Conservation (phyloP, 441 rosid genomes). For the Pelargonium australe region DNA sequence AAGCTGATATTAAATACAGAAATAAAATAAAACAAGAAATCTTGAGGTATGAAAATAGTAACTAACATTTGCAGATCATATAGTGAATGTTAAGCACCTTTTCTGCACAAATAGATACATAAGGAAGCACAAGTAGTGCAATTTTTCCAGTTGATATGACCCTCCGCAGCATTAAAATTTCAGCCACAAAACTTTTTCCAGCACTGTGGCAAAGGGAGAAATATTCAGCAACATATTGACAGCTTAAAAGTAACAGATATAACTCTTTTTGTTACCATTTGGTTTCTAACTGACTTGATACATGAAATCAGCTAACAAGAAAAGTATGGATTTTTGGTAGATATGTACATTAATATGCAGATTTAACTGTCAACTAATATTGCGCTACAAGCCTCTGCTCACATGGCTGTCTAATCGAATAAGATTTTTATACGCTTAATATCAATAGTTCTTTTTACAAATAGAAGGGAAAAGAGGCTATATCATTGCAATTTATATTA, state of each 20-base stretch:
- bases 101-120: constrained; percentile 91
- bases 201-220: constrained; percentile 52
- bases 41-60: constrained; percentile 6
- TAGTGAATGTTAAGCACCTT: constrained; percentile 46
- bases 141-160: constrained; percentile 73
- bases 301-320: constrained; percentile 1
- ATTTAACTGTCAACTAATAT: neutral
- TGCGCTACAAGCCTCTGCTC: neutral
- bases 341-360: no score
- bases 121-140: constrained; percentile 93
- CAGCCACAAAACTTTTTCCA: constrained; percentile 99
- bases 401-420: neutral
- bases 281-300: constrained; percentile 5
- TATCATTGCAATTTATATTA: neutral
- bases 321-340: constrained; percentile 13
- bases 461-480: neutral
- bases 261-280: constrained; percentile 2
- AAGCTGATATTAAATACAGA: constrained; percentile 1
- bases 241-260: constrained; percentile 7
- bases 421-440: neutral
- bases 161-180: constrained; percentile 90
- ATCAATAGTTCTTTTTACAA: neutral
- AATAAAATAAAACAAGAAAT: neutral
- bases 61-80: constrained; percentile 13
- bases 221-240: constrained; percentile 10